Percentiles rank a stretch among this genome's conserved stretches.
Evolutionary conservation across 2,329 filamentous ascomycete genomes (phyloP).

Genomic region (Venturia aucupariae): DNA sequence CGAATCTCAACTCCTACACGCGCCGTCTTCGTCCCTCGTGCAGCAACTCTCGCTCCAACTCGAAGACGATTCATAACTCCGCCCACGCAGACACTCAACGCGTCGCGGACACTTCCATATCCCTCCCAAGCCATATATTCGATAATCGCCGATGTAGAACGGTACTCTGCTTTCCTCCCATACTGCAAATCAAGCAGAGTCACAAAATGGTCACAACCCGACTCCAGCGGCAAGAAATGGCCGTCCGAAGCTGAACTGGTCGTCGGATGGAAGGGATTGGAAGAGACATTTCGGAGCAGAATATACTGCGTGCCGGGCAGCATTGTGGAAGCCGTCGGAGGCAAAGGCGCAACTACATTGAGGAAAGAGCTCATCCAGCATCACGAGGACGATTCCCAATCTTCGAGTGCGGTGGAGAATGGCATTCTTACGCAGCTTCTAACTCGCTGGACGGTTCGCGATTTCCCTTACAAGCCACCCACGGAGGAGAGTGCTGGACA

Average conservation of each 20-base stretch:
- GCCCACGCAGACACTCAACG: slow-evolving; percentile 54
- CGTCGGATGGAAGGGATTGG: slow-evolving; percentile 75
- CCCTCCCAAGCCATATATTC: slow-evolving; percentile 61
- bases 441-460: slow-evolving; percentile 59
- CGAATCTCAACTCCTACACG: not conserved
- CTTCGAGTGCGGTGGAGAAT: slow-evolving; percentile 12
- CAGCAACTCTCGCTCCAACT: slow-evolving; percentile 23
- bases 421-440: slow-evolving; percentile 57
- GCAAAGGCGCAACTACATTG: slow-evolving; percentile 33
- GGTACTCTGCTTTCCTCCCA: slow-evolving; percentile 80
- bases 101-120: slow-evolving; percentile 70
- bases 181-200: slow-evolving; percentile 75
- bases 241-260: slow-evolving; percentile 71
- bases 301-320: slow-evolving; percentile 66
- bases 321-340: slow-evolving; percentile 70
- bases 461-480: slow-evolving; percentile 36
- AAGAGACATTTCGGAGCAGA: slow-evolving; percentile 72
- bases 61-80: slow-evolving; percentile 2
- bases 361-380: not conserved
- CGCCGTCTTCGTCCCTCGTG: not conserved
- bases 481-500: slow-evolving; percentile 24
- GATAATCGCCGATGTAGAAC: slow-evolving; percentile 79
- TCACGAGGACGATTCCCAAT: not conserved
- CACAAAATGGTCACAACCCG: slow-evolving; percentile 51
- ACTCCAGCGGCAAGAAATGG: slow-evolving; percentile 37